A percentile compares a stretch with the other conserved stretches of the same genome.
These are phyloP conservation scores for Lotmaria passim DNA, from an alignment of 208 protist genomes.

Conservation along the genomic window DNA sequence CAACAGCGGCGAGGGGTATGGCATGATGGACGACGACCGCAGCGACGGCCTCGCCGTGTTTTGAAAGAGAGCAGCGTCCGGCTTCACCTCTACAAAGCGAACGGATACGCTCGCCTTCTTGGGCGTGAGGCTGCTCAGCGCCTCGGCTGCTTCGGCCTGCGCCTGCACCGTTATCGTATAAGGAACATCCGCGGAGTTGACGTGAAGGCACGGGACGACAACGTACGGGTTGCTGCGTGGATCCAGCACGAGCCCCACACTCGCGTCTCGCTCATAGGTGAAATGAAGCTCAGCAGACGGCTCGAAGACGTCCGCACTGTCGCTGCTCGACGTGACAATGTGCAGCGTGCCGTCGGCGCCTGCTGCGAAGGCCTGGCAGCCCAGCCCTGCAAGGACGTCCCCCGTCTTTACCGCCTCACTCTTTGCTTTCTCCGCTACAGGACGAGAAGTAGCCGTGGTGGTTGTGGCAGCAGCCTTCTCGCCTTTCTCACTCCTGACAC, in stretches of 20 bases:
- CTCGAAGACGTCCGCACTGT: conserved; percentile 30
- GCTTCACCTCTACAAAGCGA: conserved; percentile 13
- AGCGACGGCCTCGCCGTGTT: conserved; percentile 1
- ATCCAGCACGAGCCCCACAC: conserved; percentile 35
- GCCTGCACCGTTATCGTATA: conserved; percentile 19
- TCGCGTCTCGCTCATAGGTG: conserved; percentile 45
- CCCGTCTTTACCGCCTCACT: conserved; percentile 2
- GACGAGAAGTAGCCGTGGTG: not conserved
- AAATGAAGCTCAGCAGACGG: conserved; percentile 28
- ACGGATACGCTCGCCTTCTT: not conserved
- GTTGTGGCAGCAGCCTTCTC: too few relatives aligned
- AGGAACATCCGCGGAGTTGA: conserved; percentile 4
- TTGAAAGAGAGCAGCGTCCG: conserved; percentile 1
- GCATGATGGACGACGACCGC: conserved; percentile 5
- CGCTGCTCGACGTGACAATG: conserved; percentile 11
- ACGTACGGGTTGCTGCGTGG: conserved; percentile 55
- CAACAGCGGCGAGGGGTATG: not conserved
- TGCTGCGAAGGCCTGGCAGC: conserved; percentile 14
- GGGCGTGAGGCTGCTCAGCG: too few relatives aligned
- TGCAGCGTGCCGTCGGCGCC: conserved; percentile 2
- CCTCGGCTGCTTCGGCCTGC: not conserved
- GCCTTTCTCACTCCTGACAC: too few relatives aligned
- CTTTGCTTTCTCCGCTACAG: not conserved
- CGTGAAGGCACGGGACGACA: conserved; percentile 38
- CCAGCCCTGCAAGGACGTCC: conserved; percentile 7